Evolutionary conservation across 306 rosid species (phyloP).

Genomic region (Fragaria ananassa): DNA sequence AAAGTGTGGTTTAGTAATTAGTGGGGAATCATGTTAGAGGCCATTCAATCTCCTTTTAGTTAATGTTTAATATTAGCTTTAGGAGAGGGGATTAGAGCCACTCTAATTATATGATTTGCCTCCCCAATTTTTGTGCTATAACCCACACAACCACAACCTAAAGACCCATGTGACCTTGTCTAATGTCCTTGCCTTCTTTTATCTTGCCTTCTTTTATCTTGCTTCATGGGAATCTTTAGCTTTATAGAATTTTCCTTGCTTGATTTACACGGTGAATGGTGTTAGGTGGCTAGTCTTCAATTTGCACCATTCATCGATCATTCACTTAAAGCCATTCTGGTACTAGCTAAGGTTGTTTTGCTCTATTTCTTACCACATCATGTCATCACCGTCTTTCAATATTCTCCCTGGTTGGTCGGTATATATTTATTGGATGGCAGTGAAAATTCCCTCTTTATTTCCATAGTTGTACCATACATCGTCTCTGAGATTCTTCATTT

Average conservation of each 20-base stretch:
- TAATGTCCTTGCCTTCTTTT: constrained; percentile 9
- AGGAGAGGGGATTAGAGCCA: constrained; percentile 4
- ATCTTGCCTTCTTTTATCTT: background rate
- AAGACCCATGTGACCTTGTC: constrained; percentile 45
- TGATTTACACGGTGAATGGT: constrained; percentile 16
- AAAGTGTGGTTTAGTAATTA: background rate
- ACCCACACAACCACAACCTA: too few species aligned
- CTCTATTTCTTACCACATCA: constrained; percentile 2
- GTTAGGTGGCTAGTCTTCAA: constrained; percentile 19
- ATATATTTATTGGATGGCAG: background rate
- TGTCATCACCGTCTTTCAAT: background rate
- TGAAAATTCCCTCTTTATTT: constrained; percentile 11
- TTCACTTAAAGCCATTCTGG: constrained; percentile 14
- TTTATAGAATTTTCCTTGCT: constrained; percentile 25
- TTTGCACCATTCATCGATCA: constrained; percentile 32
- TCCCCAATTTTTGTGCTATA: background rate
- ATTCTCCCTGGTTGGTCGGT: background rate
- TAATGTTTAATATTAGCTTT: constrained; percentile 4
- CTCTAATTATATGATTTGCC: background rate
- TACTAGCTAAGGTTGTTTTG: background rate
- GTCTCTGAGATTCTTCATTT: constrained; percentile 5
- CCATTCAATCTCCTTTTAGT: constrained; percentile 33
- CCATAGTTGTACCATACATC: constrained; percentile 5
- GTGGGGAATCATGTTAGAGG: background rate
- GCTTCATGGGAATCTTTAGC: constrained; percentile 40